Base-by-base conservation (phyloP, 2,329 filamentous ascomycete genomes). In the Colletotrichum liaoningense region DNA sequence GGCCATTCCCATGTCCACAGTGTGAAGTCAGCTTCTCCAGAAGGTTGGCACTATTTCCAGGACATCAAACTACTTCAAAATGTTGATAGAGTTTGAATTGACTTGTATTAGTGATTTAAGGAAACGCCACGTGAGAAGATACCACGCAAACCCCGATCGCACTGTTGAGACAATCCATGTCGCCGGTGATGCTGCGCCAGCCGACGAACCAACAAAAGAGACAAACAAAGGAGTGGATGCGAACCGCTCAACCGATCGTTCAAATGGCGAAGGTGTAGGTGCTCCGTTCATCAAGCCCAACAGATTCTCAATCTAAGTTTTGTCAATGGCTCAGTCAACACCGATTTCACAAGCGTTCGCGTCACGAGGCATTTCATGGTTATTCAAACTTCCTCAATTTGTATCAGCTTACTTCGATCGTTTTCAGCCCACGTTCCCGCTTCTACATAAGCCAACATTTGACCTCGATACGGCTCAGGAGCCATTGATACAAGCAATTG, bases 21-120 rank as follows among this genome's bases (percentile, higher is more conserved):
- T 63, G 60, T 30, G 60, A 63, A 63, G 60, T 63, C 24, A 63
- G 60, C 60, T 63, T 63, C 42, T 63, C 60, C 28, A 63, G 60
- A 7, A 63, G 38, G 60, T 63, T 2, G 14, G 59, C 42, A 16
- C 8, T 12, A 54, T 9, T n/a, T 14, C 3, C 3, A 35, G 33
- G 1, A 9, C 49, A 11, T 22, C 49, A 9, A 24, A 35, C 33
- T 35, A 5, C 33, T 14, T 11, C 49, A 0, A 11, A n/a, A 24
- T 54, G 1, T 12, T 54, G 19, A 4, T 12, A 54, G 8, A 24
- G 9, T 12, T 4, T n/a, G 49, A 5, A n/a, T 11, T 12, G 19
- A n/a, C n/a, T 54, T 54, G 8, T 54, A 3, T 12, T 35, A 54
- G 49, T n/a, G 49, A 54, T 54, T 24, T 54, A 12, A 54, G 49